A percentile compares a stretch with the other conserved stretches of the same genome.
These are phyloP conservation scores for Fragaria ananassa DNA, from an alignment of 306 rosid genomes.

Conservation along the genomic window DNA sequence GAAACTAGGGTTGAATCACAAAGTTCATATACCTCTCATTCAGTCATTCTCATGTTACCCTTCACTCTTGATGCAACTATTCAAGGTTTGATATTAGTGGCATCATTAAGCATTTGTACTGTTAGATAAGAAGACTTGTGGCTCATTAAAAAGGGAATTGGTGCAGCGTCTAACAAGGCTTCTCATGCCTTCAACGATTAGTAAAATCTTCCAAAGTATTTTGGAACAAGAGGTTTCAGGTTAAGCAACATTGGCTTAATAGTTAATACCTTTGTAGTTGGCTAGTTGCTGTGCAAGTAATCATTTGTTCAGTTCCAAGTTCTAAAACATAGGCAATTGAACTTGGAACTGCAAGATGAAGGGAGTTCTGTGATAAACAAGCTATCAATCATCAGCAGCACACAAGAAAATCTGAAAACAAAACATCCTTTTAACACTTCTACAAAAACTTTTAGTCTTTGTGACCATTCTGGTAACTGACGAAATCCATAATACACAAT, in stretches of 20 bases:
- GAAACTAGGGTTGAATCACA: not conserved
- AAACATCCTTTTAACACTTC: not conserved
- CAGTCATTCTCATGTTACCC: not conserved
- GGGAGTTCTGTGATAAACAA: not conserved
- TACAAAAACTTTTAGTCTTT: not conserved
- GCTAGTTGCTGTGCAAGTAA: not conserved
- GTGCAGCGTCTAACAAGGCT: not conserved
- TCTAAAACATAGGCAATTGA: not conserved
- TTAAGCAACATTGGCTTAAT: not conserved
- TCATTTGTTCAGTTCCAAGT: not conserved
- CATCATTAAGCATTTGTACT: not conserved
- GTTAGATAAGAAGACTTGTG: too few species aligned
- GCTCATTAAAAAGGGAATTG: not conserved
- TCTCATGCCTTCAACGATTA: not conserved
- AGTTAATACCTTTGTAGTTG: not conserved
- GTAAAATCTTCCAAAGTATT: not conserved
- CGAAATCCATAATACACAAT: constrained; percentile 1
- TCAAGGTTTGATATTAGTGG: not conserved
- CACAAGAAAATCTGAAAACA: not conserved
- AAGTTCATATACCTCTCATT: not conserved
- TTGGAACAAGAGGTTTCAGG: not conserved
- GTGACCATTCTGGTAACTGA: not conserved
- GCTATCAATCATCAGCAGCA: not conserved
- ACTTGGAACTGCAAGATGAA: not conserved
- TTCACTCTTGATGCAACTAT: too few species aligned